Percentiles rank a stretch among this genome's conserved stretches.
Evolutionary conservation across 2,329 filamentous ascomycete species (phyloP).

Genomic region (Colletotrichum gloeosporioides): DNA sequence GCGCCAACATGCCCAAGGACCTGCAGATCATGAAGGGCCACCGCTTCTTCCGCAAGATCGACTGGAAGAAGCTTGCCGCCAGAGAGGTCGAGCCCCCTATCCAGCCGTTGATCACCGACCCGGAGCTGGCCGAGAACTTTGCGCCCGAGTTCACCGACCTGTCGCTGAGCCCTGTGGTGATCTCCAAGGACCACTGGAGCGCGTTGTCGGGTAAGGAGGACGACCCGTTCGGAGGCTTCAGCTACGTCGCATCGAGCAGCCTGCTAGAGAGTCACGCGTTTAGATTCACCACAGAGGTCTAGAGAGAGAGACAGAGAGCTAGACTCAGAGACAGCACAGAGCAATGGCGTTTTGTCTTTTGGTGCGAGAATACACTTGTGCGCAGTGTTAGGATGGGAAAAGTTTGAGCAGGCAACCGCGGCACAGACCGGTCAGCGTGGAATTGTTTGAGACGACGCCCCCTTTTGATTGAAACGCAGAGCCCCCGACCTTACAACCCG

Average conservation of each 20-base stretch:
- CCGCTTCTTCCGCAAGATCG: conserved; percentile 95
- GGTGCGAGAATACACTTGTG: neutral
- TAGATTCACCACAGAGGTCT: conserved; percentile 25
- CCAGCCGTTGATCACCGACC: conserved; percentile 91
- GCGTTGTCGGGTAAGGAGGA: conserved; percentile 36
- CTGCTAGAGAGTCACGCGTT: conserved; percentile 57
- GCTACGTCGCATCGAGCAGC: conserved; percentile 65
- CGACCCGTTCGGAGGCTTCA: conserved; percentile 68
- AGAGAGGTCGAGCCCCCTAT: conserved; percentile 90
- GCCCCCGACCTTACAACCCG: neutral
- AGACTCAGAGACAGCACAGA: neutral
- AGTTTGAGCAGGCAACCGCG: neutral
- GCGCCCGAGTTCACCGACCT: conserved; percentile 88
- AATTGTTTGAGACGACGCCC: neutral
- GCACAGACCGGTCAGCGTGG: neutral
- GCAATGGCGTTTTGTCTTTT: neutral
- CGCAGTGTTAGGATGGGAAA: neutral
- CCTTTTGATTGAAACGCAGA: neutral
- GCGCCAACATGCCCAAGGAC: conserved; percentile 88
- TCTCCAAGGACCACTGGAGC: conserved; percentile 47
- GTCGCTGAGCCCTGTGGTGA: conserved; percentile 75
- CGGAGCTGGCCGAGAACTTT: conserved; percentile 96
- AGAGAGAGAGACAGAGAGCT: neutral
- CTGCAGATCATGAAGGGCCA: conserved; percentile 86
- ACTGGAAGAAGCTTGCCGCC: conserved; percentile 87